Percentiles rank a stretch among this genome's conserved stretches.
phyloP scores from a whole-genome alignment of 148 eudicot species.

The Arctostaphylos glauca region DNA sequence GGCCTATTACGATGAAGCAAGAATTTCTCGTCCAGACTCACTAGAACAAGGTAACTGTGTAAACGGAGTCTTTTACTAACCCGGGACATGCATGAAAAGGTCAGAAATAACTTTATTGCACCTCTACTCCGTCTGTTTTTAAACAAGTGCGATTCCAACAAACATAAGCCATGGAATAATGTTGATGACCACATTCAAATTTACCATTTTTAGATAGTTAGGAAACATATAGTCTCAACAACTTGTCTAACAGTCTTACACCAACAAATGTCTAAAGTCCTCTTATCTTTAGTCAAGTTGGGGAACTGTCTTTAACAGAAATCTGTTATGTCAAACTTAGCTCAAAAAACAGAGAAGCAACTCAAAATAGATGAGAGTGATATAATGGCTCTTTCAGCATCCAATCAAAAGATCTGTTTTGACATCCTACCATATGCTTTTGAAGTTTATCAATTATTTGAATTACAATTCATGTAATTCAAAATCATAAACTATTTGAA shows the following conservation, averaged over 20 bases:
- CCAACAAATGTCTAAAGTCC: neutral
- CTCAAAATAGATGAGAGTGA: neutral
- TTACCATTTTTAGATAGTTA: neutral
- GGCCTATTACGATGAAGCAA: neutral
- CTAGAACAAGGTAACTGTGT: neutral
- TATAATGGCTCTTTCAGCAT: neutral
- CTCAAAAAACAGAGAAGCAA: neutral
- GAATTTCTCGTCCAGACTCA: neutral
- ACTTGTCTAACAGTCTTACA: neutral
- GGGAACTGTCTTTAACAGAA: neutral
- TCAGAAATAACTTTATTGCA: neutral
- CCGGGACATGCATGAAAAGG: neutral
- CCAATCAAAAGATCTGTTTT: conserved; percentile 2
- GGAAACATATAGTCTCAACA: neutral
- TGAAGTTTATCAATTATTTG: neutral
- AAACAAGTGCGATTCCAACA: neutral
- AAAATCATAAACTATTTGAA: too few species aligned
- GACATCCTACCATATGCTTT: neutral
- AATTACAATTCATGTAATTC: conserved; percentile 1
- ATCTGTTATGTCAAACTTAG: neutral
- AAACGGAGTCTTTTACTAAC: neutral
- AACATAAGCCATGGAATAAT: neutral
- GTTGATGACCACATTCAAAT: neutral
- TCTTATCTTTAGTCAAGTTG: neutral
- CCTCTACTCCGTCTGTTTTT: neutral